These are phyloP conservation scores for Tolypocladium guangdongense DNA, from an alignment of 2,329 filamentous ascomycete genomes.

Conservation along the genomic window DNA sequence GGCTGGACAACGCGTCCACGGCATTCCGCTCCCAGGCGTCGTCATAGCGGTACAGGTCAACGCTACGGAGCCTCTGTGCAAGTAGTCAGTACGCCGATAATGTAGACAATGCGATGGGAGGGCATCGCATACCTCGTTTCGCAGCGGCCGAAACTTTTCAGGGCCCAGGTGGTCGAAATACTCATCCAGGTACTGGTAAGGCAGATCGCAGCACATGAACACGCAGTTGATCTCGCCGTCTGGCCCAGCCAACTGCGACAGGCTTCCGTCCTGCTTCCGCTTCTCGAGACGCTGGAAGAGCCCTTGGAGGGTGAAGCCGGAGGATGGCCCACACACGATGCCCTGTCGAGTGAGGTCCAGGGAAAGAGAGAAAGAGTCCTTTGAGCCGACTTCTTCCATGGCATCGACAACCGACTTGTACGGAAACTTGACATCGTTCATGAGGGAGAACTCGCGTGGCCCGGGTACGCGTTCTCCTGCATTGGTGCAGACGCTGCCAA, in stretches of 20 bases:
- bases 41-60: constrained; percentile 44
- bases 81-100: constrained; percentile 7
- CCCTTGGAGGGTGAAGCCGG: constrained; percentile 44
- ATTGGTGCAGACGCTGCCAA: constrained; percentile 41
- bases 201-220: constrained; percentile 51
- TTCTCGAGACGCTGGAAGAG: constrained; percentile 37
- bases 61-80: constrained; percentile 30
- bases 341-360: constrained; percentile 45
- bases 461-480: constrained; percentile 47
- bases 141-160: constrained; percentile 36
- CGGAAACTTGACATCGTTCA: constrained; percentile 43
- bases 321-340: constrained; percentile 50
- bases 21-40: constrained; percentile 40
- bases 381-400: constrained; percentile 44
- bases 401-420: constrained; percentile 43
- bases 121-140: constrained; percentile 22
- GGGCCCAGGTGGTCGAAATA: constrained; percentile 44
- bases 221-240: constrained; percentile 40
- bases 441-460: constrained; percentile 38
- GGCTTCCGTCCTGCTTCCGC: constrained; percentile 31
- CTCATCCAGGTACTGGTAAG: constrained; percentile 49
- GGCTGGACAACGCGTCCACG: constrained; percentile 24
- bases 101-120: background rate
- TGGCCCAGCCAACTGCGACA: constrained; percentile 32
- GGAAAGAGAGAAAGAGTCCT: constrained; percentile 41